phyloP scores from a whole-genome alignment of 306 rosid genomes.

The Fragaria vesca region DNA sequence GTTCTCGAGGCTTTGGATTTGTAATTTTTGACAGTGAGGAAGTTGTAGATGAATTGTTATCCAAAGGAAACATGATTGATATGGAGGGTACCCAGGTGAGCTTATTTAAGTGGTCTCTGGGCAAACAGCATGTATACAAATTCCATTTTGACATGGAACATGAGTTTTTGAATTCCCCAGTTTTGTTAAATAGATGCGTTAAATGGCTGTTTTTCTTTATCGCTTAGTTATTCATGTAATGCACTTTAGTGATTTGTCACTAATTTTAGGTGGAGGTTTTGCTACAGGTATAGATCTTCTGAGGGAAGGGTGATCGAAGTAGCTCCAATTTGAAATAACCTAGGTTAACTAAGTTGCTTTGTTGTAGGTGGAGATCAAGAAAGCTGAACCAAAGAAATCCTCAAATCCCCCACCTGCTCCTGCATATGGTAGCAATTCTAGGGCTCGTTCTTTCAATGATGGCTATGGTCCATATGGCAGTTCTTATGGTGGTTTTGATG shows the following conservation, averaged over 20 bases:
- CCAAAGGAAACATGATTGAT: constrained; percentile 93
- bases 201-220: not conserved
- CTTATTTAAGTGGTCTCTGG: constrained; percentile 32
- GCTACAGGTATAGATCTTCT: constrained; percentile 43
- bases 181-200: constrained; percentile 13
- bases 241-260: constrained; percentile 23
- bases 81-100: constrained; percentile 96
- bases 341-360: constrained; percentile 95
- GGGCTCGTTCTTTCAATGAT: constrained; percentile 85
- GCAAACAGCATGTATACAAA: constrained; percentile 28
- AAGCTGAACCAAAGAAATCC: constrained; percentile 99
- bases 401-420: constrained; percentile 85
- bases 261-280: constrained; percentile 36
- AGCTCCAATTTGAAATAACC: constrained; percentile 36
- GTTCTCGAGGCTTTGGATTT: constrained; percentile 94
- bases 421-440: constrained; percentile 90
- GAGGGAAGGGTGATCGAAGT: constrained; percentile 38
- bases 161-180: constrained; percentile 11
- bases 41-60: constrained; percentile 75
- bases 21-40: constrained; percentile 80
- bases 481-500: constrained; percentile 78
- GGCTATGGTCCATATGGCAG: constrained; percentile 76
- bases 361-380: constrained; percentile 99
- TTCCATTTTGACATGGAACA: constrained; percentile 26
- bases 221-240: constrained; percentile 13